Evolutionary conservation across 2,329 filamentous ascomycete genomes (phyloP).

Genomic region (Sporothrix schenckii): DNA sequence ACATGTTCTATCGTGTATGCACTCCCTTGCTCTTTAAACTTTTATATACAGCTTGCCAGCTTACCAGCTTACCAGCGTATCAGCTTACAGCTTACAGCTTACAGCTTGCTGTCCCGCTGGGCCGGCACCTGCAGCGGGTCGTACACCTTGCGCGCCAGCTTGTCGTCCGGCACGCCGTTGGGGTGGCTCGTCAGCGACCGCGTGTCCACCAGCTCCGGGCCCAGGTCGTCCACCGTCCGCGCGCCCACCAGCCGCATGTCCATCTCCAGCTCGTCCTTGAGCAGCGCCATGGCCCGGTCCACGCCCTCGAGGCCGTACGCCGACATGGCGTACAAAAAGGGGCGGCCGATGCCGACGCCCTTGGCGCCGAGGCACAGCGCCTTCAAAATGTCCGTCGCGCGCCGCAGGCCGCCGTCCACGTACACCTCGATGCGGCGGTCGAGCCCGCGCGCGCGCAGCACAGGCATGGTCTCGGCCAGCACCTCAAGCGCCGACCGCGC

Average conservation of each 20-base stretch:
- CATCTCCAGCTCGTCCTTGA: conserved; percentile 98
- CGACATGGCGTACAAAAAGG: conserved; percentile 95
- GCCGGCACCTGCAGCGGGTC: conserved; percentile 57
- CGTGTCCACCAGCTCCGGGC: conserved; percentile 77
- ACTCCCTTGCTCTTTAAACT: neutral
- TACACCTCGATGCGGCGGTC: conserved; percentile 82
- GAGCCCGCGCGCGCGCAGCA: conserved; percentile 72
- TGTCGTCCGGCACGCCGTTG: conserved; percentile 54
- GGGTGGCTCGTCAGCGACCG: conserved; percentile 64
- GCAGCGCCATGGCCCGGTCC: conserved; percentile 85
- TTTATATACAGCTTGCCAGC: too few species aligned
- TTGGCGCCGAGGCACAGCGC: conserved; percentile 88
- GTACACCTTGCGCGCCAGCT: conserved; percentile 54
- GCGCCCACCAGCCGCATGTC: conserved; percentile 94
- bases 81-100: neutral
- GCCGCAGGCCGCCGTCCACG: conserved; percentile 86
- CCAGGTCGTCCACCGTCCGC: conserved; percentile 72
- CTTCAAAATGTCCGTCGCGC: conserved; percentile 94
- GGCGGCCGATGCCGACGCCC: conserved; percentile 90
- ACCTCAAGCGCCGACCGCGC: conserved; percentile 87
- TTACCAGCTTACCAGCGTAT: neutral
- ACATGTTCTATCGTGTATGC: conserved; percentile 21
- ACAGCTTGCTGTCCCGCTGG: conserved; percentile 58
- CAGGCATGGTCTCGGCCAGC: conserved; percentile 89
- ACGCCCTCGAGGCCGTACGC: conserved; percentile 87